Evolutionary conservation across 1,139 yeast genomes (phyloP).

Genomic region (Kurtzmaniella quercitrusa): DNA sequence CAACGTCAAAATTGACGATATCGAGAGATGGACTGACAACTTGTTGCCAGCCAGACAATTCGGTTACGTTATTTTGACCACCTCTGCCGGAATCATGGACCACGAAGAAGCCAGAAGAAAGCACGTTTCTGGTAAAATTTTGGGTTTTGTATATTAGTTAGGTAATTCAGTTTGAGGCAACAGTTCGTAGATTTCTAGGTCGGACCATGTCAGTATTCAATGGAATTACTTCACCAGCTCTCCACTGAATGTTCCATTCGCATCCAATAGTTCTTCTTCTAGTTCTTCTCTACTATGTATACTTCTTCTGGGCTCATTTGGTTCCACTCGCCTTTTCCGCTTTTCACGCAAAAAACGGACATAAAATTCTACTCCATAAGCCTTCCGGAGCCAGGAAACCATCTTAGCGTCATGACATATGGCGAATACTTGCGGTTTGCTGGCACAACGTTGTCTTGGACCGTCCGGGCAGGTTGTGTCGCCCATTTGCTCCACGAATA

Average conservation of each 20-base stretch:
- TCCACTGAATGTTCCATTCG: too few species aligned
- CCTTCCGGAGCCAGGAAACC: neutral
- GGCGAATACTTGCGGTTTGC: slow-evolving; percentile 25
- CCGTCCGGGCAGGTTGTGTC: slow-evolving; percentile 60
- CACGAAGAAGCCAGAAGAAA: slow-evolving; percentile 99
- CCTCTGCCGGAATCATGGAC: slow-evolving; percentile 99
- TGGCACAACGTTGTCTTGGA: slow-evolving; percentile 38
- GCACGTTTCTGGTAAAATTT: slow-evolving; percentile 97
- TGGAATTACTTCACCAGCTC: too few species aligned
- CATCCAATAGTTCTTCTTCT: too few species aligned
- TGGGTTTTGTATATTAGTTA: slow-evolving; percentile 87
- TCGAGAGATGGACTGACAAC: slow-evolving; percentile 98
- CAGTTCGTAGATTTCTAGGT: too few species aligned
- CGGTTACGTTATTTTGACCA: slow-evolving; percentile 94
- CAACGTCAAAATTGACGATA: slow-evolving; percentile 88
- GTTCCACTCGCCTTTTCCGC: too few species aligned
- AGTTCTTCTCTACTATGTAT: too few species aligned
- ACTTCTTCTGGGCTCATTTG: too few species aligned
- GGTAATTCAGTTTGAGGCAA: neutral
- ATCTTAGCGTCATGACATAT: neutral
- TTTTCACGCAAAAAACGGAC: too few species aligned
- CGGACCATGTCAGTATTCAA: too few species aligned
- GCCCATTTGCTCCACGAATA: slow-evolving; percentile 65
- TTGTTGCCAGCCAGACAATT: slow-evolving; percentile 98
- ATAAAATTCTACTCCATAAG: too few species aligned